Evolutionary conservation across 2,329 filamentous ascomycete genomes (phyloP).

Genomic region (Botrytis aclada): DNA sequence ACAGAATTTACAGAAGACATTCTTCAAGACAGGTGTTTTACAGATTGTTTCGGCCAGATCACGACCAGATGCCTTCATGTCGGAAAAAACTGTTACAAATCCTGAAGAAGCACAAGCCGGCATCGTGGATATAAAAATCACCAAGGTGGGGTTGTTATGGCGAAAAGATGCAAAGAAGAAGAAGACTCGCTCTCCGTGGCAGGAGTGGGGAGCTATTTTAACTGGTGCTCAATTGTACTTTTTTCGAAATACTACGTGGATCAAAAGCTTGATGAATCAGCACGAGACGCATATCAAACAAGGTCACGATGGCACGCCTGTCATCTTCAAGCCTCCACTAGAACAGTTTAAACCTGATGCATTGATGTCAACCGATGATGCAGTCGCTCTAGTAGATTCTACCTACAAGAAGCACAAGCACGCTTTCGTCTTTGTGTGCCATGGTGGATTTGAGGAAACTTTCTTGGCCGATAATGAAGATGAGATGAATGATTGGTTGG

Average conservation of each 20-base stretch:
- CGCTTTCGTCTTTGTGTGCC: constrained; percentile 85
- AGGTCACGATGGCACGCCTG: constrained; percentile 69
- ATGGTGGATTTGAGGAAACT: constrained; percentile 83
- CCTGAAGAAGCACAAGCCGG: constrained; percentile 84
- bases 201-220: constrained; percentile 96
- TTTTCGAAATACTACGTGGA: constrained; percentile 90
- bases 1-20: constrained; percentile 78
- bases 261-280: constrained; percentile 86
- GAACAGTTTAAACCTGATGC: constrained; percentile 92
- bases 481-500: constrained; percentile 96
- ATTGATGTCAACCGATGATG: constrained; percentile 88
- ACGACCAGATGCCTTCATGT: constrained; percentile 91
- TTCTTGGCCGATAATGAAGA: constrained; percentile 85
- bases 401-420: constrained; percentile 95
- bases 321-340: constrained; percentile 87
- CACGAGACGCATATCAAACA: constrained; percentile 78
- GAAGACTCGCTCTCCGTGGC: constrained; percentile 92
- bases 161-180: constrained; percentile 92
- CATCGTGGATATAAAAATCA: constrained; percentile 95
- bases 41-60: constrained; percentile 95
- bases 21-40: constrained; percentile 85
- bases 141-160: constrained; percentile 93
- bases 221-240: constrained; percentile 97
- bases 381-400: constrained; percentile 80
- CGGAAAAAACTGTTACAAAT: constrained; percentile 78